Base-by-base conservation (phyloP, 2,329 filamentous ascomycete species). In the Furcasterigmium sp. region DNA sequence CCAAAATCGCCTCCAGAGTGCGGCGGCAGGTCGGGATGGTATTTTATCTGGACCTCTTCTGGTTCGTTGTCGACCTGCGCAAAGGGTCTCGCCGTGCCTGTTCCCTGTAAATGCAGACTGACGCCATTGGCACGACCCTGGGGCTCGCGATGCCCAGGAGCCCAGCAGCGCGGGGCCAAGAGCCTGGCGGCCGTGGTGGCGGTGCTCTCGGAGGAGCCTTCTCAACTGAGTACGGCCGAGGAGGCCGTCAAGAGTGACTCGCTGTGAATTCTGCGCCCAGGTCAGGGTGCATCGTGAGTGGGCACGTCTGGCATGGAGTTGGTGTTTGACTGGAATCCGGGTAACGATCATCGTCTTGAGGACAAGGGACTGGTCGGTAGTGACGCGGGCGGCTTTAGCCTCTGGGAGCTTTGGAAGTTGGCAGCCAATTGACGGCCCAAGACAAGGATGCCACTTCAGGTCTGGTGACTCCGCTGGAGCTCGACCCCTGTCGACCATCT, bases 1-100 rank as follows among this genome's bases (percentile, higher is more conserved):
- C 50, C 45, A 48, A 44, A 52, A 48, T 42, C 44, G 46, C 48
- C 45, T 45, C 53, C 46, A 19, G 15, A 43, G 47, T 41, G 46
- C 45, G 37, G 42, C 35, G 45, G 41, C 35, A 40, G 44, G 42
- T 41, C 13, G 19, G 41, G 25, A 43, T 23, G 44, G 44, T 40
- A 48, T 46, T 50, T 50, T 47, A 49, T 38, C 46, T 35, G 25
- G 48, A 13, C 37, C 10, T 17, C 32, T 10, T 35, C n/a, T 35
- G 32, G 32, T 35, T 35, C 32, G 32, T 17, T 35, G 32, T 15
- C 32, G n/a, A 18, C n/a, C 32, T 35, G 32, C 32, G 32, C 32
- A 35, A 35, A 35, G 32, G 32, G 32, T 35, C 32, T 17, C 17
- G n/a, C 9, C 32, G n/a, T 35, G 15, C n/a, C 32, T 17, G 32